Evolutionary conservation across 495 filamentous ascomycete species (phyloP).

Genomic region (Neurospora sp.): DNA sequence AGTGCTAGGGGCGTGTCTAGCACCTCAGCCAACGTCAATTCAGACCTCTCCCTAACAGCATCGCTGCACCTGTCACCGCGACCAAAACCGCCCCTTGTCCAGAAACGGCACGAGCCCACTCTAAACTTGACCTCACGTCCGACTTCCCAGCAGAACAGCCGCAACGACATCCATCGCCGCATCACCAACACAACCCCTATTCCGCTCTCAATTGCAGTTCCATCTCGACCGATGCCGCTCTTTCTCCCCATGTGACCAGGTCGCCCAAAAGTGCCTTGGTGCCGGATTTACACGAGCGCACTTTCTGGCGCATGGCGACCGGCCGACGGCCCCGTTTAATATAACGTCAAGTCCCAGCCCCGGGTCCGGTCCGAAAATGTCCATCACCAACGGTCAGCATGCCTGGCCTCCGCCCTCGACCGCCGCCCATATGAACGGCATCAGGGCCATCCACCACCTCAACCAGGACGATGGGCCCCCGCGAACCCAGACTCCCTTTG

Average conservation of each 20-base stretch:
- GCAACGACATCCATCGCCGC: slow-evolving; percentile 30
- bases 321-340: slow-evolving; percentile 17
- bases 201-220: slow-evolving; percentile 13
- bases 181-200: slow-evolving; percentile 27
- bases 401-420: slow-evolving; percentile 32
- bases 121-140: slow-evolving; percentile 37
- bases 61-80: background rate
- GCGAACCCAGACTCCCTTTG: slow-evolving; percentile 28
- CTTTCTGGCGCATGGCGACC: slow-evolving; percentile 40
- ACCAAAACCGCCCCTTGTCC: slow-evolving; percentile 21
- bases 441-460: slow-evolving; percentile 16
- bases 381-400: slow-evolving; percentile 41
- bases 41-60: background rate
- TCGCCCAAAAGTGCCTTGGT: slow-evolving; percentile 25
- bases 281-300: slow-evolving; percentile 35
- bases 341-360: slow-evolving; percentile 6
- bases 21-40: background rate
- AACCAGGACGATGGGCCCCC: slow-evolving; percentile 26
- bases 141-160: slow-evolving; percentile 30
- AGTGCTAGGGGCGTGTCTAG: background rate
- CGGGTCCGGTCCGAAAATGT: slow-evolving; percentile 28
- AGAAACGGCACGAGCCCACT: slow-evolving; percentile 26
- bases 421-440: slow-evolving; percentile 24
- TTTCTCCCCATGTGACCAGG: slow-evolving; percentile 30
- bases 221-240: slow-evolving; percentile 35